Conservation (phyloP, 2,329 filamentous ascomycete species). For the Diaporthe sp. region DNA sequence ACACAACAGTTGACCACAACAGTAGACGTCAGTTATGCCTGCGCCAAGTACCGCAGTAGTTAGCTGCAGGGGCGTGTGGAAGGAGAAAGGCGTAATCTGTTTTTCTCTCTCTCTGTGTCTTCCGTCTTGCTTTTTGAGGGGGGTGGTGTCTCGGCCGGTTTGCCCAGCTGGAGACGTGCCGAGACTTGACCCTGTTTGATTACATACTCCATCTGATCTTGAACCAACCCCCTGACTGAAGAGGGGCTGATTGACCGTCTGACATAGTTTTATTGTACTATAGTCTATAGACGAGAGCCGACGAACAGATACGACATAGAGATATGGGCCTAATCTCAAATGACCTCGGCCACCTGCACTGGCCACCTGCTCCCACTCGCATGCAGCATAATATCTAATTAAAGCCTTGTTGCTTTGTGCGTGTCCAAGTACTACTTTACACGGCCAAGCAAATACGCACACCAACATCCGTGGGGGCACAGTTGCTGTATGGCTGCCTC, state of each 20-base stretch:
- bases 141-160: slow-evolving; percentile 3
- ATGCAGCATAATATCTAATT: slow-evolving; percentile 4
- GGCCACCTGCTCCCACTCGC: not conserved
- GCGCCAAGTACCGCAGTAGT: slow-evolving; percentile 2
- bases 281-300: not conserved
- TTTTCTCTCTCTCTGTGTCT: not conserved
- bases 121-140: not conserved
- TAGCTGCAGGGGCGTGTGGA: slow-evolving; percentile 13
- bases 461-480: slow-evolving; percentile 13
- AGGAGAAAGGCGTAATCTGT: not conserved
- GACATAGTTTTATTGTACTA: not conserved
- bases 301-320: not conserved
- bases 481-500: not conserved
- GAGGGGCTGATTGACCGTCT: not conserved
- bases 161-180: not conserved
- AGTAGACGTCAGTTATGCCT: too few species aligned
- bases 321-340: slow-evolving; percentile 15
- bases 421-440: not conserved
- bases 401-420: not conserved
- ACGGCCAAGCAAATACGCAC: not conserved
- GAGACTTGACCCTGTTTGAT: not conserved
- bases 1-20: slow-evolving; percentile 16
- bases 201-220: slow-evolving; percentile 9
- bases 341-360: slow-evolving; percentile 1
- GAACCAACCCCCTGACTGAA: not conserved